Evolutionary conservation across 2,329 filamentous ascomycete genomes (phyloP).

Genomic region (Fusarium gaditjirri): DNA sequence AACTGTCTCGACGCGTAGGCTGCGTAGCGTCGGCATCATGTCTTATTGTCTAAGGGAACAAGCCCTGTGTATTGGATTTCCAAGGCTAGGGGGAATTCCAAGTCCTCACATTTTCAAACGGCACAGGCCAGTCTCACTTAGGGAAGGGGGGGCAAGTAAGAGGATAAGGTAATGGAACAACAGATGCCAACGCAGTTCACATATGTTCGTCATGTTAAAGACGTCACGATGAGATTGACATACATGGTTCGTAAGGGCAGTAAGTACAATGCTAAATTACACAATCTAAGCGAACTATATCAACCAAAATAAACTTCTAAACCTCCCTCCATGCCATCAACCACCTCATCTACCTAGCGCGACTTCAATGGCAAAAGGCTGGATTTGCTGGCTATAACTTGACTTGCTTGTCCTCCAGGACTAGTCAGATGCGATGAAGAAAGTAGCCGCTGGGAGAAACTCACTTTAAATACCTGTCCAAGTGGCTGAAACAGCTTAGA

Average conservation of each 20-base stretch:
- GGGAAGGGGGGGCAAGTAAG: not conserved
- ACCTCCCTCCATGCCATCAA: not conserved
- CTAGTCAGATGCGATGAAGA: not conserved
- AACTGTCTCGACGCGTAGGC: too few species aligned
- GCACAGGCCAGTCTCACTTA: not conserved
- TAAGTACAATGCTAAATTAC: not conserved
- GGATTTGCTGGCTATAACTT: not conserved
- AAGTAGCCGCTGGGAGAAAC: not conserved
- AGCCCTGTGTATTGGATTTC: rapidly evolving
- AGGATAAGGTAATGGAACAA: too few species aligned
- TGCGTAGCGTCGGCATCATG: not conserved
- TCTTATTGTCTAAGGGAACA: too few species aligned
- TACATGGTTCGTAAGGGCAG: not conserved
- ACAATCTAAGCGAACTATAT: not conserved
- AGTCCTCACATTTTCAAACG: not conserved
- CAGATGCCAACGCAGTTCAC: too few species aligned
- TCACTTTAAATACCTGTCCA: not conserved
- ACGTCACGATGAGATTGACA: too few species aligned
- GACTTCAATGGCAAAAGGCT: not conserved
- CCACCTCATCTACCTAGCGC: not conserved
- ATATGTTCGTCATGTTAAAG: not conserved
- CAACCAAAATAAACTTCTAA: not conserved
- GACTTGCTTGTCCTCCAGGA: not conserved
- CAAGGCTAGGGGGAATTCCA: rapidly evolving
- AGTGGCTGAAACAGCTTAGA: not conserved